Evolutionary conservation across 257 asterid genomes (phyloP).

Genomic region (Handroanthus guayacan): DNA sequence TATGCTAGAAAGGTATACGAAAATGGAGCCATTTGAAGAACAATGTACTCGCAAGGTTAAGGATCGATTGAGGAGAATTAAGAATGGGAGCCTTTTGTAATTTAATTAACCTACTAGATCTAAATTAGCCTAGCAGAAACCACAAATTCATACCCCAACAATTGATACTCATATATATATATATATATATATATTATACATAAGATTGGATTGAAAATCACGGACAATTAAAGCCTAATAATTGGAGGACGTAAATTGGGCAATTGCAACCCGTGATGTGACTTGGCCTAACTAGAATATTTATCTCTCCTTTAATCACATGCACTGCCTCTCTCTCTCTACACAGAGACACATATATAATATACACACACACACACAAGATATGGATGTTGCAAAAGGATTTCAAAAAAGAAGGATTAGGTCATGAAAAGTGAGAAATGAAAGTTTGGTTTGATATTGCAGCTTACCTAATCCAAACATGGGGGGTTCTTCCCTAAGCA

Average conservation of each 20-base stretch:
- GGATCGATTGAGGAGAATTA: too few species aligned
- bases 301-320: slow-evolving; percentile 43
- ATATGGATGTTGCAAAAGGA: too few species aligned
- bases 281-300: slow-evolving; percentile 25
- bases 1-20: too few species aligned
- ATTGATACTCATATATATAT: too few species aligned
- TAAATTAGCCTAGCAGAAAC: too few species aligned
- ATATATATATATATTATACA: too few species aligned
- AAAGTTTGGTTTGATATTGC: slow-evolving; percentile 39
- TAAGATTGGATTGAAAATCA: not conserved
- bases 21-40: too few species aligned
- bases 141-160: too few species aligned
- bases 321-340: slow-evolving; percentile 28
- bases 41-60: too few species aligned
- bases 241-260: slow-evolving; percentile 24
- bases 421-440: not conserved
- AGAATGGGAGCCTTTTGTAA: too few species aligned
- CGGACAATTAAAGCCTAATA: not conserved
- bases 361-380: too few species aligned
- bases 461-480: slow-evolving; percentile 37
- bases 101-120: too few species aligned
- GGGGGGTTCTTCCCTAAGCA: not conserved
- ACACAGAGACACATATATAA: not conserved
- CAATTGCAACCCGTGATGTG: slow-evolving; percentile 35
- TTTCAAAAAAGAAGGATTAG: not conserved